Percentiles rank a stretch among this genome's conserved stretches.
These are phyloP conservation scores for Saccharomycopsis sp. DNA, from an alignment of 805 yeast genomes.

Conservation along the genomic window DNA sequence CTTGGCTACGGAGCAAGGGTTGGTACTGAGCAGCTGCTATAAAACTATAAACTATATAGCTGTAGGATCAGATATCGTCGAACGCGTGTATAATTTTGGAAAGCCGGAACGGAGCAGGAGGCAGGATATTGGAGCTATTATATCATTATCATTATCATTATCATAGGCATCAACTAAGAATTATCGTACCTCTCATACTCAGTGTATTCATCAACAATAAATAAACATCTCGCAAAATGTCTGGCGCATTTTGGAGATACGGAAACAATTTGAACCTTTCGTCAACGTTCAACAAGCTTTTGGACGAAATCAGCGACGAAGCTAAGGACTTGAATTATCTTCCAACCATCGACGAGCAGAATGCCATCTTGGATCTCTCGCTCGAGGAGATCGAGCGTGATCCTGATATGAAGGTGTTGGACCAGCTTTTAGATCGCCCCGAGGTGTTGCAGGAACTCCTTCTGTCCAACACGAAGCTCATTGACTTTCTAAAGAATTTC, in stretches of 20 bases:
- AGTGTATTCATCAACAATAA: no score
- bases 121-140: no score
- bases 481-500: constrained; percentile 76
- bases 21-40: no score
- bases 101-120: no score
- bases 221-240: constrained; percentile 31
- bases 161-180: no score
- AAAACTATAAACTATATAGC: no score
- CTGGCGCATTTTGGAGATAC: constrained; percentile 53
- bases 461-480: constrained; percentile 64
- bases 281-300: constrained; percentile 46
- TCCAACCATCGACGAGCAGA: constrained; percentile 31
- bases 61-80: no score
- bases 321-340: constrained; percentile 29
- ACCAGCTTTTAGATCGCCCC: constrained; percentile 65
- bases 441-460: constrained; percentile 68
- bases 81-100: no score
- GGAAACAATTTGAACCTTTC: constrained; percentile 51
- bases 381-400: constrained; percentile 24
- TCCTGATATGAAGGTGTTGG: constrained; percentile 31
- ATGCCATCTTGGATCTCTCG: constrained; percentile 33
- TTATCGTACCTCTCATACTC: no score
- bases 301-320: constrained; percentile 27
- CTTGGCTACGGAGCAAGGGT: no score
- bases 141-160: no score